A percentile compares a stretch with the other conserved stretches of the same genome.
Evolutionary conservation across 495 filamentous ascomycete species (phyloP).

Genomic region (Daldinia bambusicola): DNA sequence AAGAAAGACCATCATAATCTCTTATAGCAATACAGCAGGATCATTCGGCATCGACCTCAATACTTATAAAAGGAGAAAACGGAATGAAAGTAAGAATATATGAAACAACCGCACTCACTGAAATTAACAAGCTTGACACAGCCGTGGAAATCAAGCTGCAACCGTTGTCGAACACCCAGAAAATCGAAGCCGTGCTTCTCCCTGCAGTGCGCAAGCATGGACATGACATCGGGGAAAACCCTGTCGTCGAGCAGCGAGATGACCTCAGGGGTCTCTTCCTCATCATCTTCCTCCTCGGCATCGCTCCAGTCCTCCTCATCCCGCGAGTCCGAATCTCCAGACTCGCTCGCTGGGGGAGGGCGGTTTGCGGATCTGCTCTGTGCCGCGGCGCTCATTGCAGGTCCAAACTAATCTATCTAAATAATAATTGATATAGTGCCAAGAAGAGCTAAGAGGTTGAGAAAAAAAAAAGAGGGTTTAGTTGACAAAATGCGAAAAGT

Average conservation of each 20-base stretch:
- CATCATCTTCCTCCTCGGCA: constrained; percentile 67
- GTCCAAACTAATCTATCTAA: neutral
- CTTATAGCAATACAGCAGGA: neutral
- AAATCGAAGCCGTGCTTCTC: constrained; percentile 80
- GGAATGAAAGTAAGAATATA: neutral
- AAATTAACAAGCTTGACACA: constrained; percentile 89
- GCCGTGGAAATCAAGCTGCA: constrained; percentile 82
- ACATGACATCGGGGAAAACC: constrained; percentile 69
- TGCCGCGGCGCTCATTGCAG: constrained; percentile 33
- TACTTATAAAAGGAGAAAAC: neutral
- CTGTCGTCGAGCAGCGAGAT: constrained; percentile 77
- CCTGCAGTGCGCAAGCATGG: constrained; percentile 79
- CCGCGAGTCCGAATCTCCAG: constrained; percentile 43
- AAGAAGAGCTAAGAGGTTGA: neutral
- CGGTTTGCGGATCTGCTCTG: constrained; percentile 10
- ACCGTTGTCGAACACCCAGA: constrained; percentile 66
- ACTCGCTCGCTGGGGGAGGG: constrained; percentile 38
- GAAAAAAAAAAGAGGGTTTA: neutral
- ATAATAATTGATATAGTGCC: no score
- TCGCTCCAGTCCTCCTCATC: constrained; percentile 84
- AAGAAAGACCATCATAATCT: neutral
- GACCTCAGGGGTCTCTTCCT: constrained; percentile 68
- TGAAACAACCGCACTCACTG: constrained; percentile 50
- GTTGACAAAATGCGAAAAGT: neutral
- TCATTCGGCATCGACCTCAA: no score